These are phyloP conservation scores for Heliosperma pusillum DNA, from an alignment of 148 eudicot species.

Conservation along the genomic window DNA sequence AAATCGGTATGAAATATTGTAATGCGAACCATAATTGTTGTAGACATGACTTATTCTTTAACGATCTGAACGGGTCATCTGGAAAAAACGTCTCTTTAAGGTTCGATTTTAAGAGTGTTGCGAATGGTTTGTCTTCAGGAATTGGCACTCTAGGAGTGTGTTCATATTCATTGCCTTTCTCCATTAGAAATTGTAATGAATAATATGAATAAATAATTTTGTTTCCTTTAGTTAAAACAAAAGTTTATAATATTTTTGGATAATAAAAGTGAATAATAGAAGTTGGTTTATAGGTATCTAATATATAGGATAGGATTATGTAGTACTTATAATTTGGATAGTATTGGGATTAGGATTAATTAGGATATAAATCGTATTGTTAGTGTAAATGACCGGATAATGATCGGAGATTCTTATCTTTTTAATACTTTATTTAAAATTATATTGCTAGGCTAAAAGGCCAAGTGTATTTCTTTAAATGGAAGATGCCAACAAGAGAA, in stretches of 20 bases:
- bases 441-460: too few relatives aligned
- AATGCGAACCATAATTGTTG: constrained; percentile 31
- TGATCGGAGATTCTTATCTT: background rate
- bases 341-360: too few relatives aligned
- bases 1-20: constrained; percentile 56
- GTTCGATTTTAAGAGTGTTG: constrained; percentile 29
- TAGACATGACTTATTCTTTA: constrained; percentile 35
- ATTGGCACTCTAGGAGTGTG: constrained; percentile 25
- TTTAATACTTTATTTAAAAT: too few relatives aligned
- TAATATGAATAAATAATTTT: too few relatives aligned
- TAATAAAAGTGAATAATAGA: too few relatives aligned
- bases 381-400: background rate
- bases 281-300: too few relatives aligned
- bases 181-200: constrained; percentile 26
- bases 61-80: constrained; percentile 49
- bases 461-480: too few relatives aligned
- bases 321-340: too few relatives aligned
- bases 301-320: too few relatives aligned
- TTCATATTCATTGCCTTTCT: background rate
- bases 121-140: constrained; percentile 42
- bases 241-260: too few relatives aligned
- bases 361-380: too few relatives aligned
- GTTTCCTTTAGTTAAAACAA: too few relatives aligned
- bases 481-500: background rate
- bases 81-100: constrained; percentile 60